Percentiles rank a stretch among this genome's conserved stretches.
phyloP scores from a whole-genome alignment of 2,329 filamentous ascomycete genomes.

The Penicillium glabrum region DNA sequence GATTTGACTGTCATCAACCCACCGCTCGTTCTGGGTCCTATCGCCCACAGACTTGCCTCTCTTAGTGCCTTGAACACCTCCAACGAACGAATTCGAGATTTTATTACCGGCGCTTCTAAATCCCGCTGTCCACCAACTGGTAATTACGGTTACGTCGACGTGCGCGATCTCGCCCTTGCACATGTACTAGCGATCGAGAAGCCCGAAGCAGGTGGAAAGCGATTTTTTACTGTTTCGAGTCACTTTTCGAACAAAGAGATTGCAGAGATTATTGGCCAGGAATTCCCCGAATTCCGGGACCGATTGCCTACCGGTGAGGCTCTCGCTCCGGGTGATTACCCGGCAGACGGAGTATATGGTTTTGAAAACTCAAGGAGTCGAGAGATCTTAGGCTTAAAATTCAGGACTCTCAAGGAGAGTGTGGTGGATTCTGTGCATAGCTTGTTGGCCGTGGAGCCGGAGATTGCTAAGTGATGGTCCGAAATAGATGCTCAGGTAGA shows the following conservation, averaged over 20 bases:
- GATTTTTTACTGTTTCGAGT: conserved; percentile 40
- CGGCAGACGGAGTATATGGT: conserved; percentile 20
- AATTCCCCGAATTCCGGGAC: conserved; percentile 35
- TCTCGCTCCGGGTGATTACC: conserved; percentile 17
- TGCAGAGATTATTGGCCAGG: conserved; percentile 34
- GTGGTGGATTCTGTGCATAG: conserved; percentile 29
- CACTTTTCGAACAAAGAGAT: conserved; percentile 40
- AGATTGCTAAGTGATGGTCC: neutral
- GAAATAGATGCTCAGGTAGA: neutral
- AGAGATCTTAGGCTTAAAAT: conserved; percentile 32
- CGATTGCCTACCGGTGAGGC: conserved; percentile 33
- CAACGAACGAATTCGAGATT: conserved; percentile 63
- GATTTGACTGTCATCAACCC: conserved; percentile 59
- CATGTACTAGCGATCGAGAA: conserved; percentile 43
- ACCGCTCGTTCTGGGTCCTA: conserved; percentile 61
- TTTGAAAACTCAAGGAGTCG: conserved; percentile 33
- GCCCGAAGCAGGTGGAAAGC: conserved; percentile 37
- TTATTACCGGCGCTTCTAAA: conserved; percentile 58
- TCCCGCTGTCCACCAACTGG: conserved; percentile 57
- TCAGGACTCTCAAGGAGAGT: conserved; percentile 28
- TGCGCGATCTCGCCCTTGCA: conserved; percentile 43
- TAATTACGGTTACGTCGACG: conserved; percentile 56
- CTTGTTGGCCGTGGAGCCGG: conserved; percentile 10
- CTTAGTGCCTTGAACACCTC: conserved; percentile 66
- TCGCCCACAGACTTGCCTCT: conserved; percentile 59